A percentile compares a stretch with the other conserved stretches of the same genome.
These are phyloP conservation scores for Mercurialis annua DNA, from an alignment of 345 rosid genomes.

Conservation along the genomic window DNA sequence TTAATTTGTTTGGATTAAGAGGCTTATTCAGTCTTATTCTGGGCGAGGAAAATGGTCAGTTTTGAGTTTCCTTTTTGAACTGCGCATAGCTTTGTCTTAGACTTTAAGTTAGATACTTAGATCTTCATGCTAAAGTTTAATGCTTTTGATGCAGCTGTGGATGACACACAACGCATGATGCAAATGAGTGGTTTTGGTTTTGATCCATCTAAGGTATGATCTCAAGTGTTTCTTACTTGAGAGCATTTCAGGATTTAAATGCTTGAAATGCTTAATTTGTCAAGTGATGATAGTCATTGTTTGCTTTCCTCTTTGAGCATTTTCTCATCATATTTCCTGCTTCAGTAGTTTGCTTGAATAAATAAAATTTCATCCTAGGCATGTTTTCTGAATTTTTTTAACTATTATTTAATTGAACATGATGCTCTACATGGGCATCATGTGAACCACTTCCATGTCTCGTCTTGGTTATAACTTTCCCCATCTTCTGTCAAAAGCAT, in stretches of 20 bases:
- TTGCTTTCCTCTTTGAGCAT: not conserved
- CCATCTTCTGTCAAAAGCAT: not conserved
- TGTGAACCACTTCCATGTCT: not conserved
- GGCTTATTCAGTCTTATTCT: constrained; percentile 96
- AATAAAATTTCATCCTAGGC: not conserved
- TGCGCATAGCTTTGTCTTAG: constrained; percentile 1
- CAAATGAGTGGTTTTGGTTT: constrained; percentile 98
- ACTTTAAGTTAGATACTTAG: constrained; percentile 5
- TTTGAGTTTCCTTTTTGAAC: constrained; percentile 26
- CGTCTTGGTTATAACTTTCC: too few species aligned
- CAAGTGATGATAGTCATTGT: constrained; percentile 2
- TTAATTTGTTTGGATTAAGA: constrained; percentile 94
- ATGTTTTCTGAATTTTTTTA: not conserved
- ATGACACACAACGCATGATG: constrained; percentile 95
- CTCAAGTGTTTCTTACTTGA: constrained; percentile 12
- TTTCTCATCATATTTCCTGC: not conserved
- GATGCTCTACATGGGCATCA: not conserved
- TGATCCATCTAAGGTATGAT: constrained; percentile 75
- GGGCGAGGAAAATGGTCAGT: constrained; percentile 97
- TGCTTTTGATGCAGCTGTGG: constrained; percentile 55
- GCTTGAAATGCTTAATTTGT: not conserved
- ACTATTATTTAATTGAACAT: not conserved
- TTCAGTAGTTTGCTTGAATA: not conserved
- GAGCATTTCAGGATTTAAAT: constrained; percentile 8
- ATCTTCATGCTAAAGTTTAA: not conserved